These are phyloP conservation scores for Erythrobasidium hasegawianum DNA, from an alignment of 1,284 basidiomycete species.

Conservation along the genomic window DNA sequence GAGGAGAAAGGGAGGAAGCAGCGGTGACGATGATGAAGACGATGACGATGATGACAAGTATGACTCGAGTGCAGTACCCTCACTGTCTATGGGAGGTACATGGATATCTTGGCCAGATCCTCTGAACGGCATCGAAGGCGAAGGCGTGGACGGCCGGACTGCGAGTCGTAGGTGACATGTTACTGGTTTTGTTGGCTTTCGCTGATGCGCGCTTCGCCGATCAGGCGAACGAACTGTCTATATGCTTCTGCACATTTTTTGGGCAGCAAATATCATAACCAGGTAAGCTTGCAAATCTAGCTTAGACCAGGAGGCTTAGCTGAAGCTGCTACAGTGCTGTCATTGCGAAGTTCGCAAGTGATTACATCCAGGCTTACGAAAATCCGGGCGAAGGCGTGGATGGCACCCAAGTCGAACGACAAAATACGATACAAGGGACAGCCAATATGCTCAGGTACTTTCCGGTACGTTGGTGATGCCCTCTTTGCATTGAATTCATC, in stretches of 20 bases:
- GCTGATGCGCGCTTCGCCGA: no score
- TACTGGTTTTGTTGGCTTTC: no score
- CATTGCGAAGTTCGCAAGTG: neutral
- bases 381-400: neutral
- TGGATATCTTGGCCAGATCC: neutral
- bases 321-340: neutral
- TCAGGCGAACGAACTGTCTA: neutral
- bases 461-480: neutral
- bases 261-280: neutral
- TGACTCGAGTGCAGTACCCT: neutral
- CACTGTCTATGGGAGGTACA: neutral
- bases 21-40: neutral
- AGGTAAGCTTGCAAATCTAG: no score
- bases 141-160: neutral
- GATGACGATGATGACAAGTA: neutral
- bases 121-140: neutral
- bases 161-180: neutral
- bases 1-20: constrained; percentile 2
- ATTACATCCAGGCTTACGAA: neutral
- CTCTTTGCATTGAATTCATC: no score
- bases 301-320: neutral
- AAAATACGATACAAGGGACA: neutral
- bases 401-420: neutral
- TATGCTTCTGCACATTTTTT: neutral
- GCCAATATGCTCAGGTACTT: constrained; percentile 1